Base-by-base conservation (phyloP, 306 rosid genomes). In the Lathyrus tuberosus region DNA sequence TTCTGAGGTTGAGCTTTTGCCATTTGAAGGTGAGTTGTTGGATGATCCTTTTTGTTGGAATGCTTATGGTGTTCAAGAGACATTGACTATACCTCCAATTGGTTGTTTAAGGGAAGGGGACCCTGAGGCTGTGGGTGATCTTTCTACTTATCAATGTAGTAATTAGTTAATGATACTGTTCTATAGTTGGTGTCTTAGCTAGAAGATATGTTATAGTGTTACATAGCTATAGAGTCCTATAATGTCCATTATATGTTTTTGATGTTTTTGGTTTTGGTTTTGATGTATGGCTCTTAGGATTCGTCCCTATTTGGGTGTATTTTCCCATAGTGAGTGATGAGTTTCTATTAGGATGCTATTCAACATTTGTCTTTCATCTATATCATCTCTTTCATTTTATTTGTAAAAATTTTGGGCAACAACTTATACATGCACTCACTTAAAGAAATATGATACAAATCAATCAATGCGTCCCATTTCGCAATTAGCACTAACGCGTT, bases 21-120 rank as follows among this genome's bases (percentile, higher is more conserved):
- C 99, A 0, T 70, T 81, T 10, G 97, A 95, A 70, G 99, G 99
- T 5, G 81, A 87, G 35, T 72, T 95, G 15, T 24, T 95, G 17
- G 97, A 91, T 26, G 88, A 91, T 40, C 99, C 97, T 0, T 91
- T 89, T 67, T 91, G 99, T 49, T 95, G 99, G 99, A 91, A 91
- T 73, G 95, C 99, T 59, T 95, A 86, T 78, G 98, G 98, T 37
- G 70, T 48, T 38, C 92, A 90, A 12, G 86, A 90, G 76, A 88
- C 95, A 3, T 58, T 83, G 48, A 89, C 96, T n/a, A 89, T 95
- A 16, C 99, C 99, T 73, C 97, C 97, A 3, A 75, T 95, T 61
- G 71, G 80, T 75, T 95, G 99, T 73, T 81, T 95, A 46, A 88
- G 78, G 10, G 91, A 87, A 5, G 97, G 97, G 28, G 78, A 78